Evolutionary conservation across 192 early-diverging fungal species (phyloP).

Genomic region (Entophlyctis luteolus): DNA sequence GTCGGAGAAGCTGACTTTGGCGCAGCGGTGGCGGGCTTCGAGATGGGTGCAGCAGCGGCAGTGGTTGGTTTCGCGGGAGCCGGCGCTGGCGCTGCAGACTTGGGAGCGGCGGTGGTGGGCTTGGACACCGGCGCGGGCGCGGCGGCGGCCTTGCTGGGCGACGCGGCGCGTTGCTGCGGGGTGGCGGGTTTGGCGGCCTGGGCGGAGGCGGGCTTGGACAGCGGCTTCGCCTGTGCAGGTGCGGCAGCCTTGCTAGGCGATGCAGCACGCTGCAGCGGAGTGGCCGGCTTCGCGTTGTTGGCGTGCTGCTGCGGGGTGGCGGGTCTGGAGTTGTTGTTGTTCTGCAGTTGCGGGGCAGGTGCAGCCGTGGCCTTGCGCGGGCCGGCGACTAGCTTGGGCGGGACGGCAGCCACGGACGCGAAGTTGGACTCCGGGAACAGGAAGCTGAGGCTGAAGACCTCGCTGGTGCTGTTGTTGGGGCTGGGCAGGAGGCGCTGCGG

Average conservation of each 20-base stretch:
- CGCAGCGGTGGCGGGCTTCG: neutral
- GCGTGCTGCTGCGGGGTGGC: neutral
- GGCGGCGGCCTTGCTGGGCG: slow-evolving; percentile 4
- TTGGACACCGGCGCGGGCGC: neutral
- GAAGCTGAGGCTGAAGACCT: slow-evolving; percentile 16
- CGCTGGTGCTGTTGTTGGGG: neutral
- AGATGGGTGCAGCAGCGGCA: neutral
- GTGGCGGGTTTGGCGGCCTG: neutral
- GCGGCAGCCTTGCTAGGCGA: slow-evolving; percentile 5
- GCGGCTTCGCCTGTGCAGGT: neutral
- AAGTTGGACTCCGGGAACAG: slow-evolving; percentile 13
- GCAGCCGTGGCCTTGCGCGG: slow-evolving; percentile 1
- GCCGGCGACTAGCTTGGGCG: slow-evolving; percentile 4
- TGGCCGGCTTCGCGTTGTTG: neutral
- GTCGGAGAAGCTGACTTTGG: slow-evolving; percentile 1
- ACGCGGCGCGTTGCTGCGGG: neutral
- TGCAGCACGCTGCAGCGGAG: neutral
- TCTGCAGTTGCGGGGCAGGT: neutral
- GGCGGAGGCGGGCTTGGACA: too few relatives aligned
- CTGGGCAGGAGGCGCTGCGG: neutral
- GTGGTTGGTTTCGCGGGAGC: neutral
- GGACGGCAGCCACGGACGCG: slow-evolving; percentile 5
- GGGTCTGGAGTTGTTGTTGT: neutral
- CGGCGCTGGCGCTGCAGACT: neutral
- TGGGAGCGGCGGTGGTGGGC: neutral